These are phyloP conservation scores for Vanderwaltozyma verrucispora DNA, from an alignment of 805 yeast species.

Conservation along the genomic window DNA sequence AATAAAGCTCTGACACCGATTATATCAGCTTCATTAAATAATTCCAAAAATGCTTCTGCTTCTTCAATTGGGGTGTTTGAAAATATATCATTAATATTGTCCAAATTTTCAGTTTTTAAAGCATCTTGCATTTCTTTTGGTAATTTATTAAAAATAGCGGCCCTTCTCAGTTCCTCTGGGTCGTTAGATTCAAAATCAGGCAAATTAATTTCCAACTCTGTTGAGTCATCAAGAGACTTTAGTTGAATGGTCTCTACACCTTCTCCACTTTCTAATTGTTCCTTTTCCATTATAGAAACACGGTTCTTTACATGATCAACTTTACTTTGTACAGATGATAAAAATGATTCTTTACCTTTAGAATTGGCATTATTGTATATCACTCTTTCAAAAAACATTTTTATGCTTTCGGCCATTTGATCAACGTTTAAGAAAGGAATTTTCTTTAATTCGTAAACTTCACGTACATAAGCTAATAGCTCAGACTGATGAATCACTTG, in stretches of 20 bases:
- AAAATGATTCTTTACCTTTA: constrained; percentile 62
- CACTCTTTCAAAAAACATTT: constrained; percentile 58
- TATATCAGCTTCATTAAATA: constrained; percentile 71
- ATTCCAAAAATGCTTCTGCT: constrained; percentile 67
- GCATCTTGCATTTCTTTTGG: constrained; percentile 64
- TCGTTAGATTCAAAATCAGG: constrained; percentile 50
- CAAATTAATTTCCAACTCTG: constrained; percentile 58
- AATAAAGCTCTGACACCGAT: constrained; percentile 70
- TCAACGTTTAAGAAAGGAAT: constrained; percentile 24
- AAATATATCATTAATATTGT: constrained; percentile 74
- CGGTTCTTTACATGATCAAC: constrained; percentile 62
- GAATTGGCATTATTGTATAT: constrained; percentile 28
- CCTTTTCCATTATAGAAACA: constrained; percentile 54
- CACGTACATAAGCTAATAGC: constrained; percentile 59
- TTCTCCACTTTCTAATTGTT: constrained; percentile 35
- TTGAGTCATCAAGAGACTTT: constrained; percentile 75
- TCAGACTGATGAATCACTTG: constrained; percentile 74
- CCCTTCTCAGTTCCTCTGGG: constrained; percentile 33
- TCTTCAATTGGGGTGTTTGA: constrained; percentile 61
- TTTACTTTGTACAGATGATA: constrained; percentile 65
- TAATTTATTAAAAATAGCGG: constrained; percentile 46
- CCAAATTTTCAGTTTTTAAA: constrained; percentile 57
- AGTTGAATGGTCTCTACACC: constrained; percentile 80
- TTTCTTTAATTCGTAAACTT: constrained; percentile 30
- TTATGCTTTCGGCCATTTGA: constrained; percentile 38